Evolutionary conservation across 169 alveolate species (phyloP), one percentile per base, ranked within the genome.

Genomic region (Eimeria tenella): DNA sequence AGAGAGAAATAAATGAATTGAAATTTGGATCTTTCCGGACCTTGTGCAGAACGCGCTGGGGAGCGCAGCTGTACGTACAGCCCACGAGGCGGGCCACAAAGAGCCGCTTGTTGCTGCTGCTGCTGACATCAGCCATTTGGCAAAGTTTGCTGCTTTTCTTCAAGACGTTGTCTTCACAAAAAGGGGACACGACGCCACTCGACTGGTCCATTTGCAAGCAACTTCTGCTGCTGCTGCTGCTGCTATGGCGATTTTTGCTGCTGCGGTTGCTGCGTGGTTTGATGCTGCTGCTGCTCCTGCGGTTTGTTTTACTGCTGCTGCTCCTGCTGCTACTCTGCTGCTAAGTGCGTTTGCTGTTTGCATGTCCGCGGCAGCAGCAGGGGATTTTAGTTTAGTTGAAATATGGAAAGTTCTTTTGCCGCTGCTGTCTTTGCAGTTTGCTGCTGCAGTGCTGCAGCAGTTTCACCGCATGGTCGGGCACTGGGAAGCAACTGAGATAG

Each of bases 361-460:
- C 42, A 31, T 31, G 2, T 31, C 0, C 0, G 42, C 42, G 42
- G 42, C 42, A 31, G 42, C 42, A 31, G 42, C 4, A 31, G 42
- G 2, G 2, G 42, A 31, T 31, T 31, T 31, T 31, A 31, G 2
- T 31, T 31, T 31, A 31, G 42, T 31, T 31, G 42, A 31, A 31
- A 2, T 31, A 2, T 31, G 42, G 42, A 31, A 31, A 31, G 42
- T 31, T 31, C 42, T 31, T 31, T 65, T 65, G 75, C 31, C 3
- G 31, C 31, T 65, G 82, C 55, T 65, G 42, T 4, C 8, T 65
- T 13, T 65, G 8, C 82, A 73, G 82, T 73, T 73, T 17, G 82
- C 58, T n/a, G 82, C 82, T 8, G 82, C 82, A 10, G 82, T 73
- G 21, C 7, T 73, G 15, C 82, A 21, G 5, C 82, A 73, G 55